Evolutionary conservation across 768 basidiomycete species (phyloP), one percentile per base, ranked within the genome.

Genomic region (Mycena metata): DNA sequence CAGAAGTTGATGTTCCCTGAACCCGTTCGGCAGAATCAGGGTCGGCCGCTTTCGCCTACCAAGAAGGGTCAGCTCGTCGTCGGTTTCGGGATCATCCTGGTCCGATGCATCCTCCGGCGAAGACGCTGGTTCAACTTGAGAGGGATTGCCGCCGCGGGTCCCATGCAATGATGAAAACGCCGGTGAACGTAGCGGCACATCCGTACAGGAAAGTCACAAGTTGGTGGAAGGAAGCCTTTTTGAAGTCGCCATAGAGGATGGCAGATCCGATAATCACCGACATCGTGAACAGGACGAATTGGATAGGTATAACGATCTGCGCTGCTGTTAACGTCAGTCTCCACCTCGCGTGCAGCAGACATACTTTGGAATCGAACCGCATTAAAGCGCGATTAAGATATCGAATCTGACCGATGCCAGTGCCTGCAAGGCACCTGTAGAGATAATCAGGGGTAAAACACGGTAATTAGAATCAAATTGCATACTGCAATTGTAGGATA

Each of bases 221-320:
- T 74, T 92, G 89, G 76, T 96, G 92, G 76, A 96, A 93, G 12
- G 88, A 86, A 15, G 94, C 90, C 67, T 88, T 88, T 71, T 89
- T 85, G 81, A 99, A 99, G 78, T 99, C 97, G 26, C 94, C 92
- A 76, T 97, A 99, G 1, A 99, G 86, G 17, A 99, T 91, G 2
- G 94, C 95, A 5, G 95, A 96, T 30, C 96, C 97, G 62, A 94
- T 82, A 72, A 99, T 96, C 6, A 95, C 95, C 6, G 94, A 95
- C 41, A 99, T 84, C 26, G 94, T 96, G 82, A 99, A 99, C 63
- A 96, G 85, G 35, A 97, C 95, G 77, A 98, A 99, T 83, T 98
- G 96, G 16, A 91, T 91, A 6, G 96, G 97, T 70, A 99, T 95
- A 26, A 98, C 96, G 59, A 91, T 86, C 93, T 95, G 68, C 24